These are phyloP conservation scores for Penicillium canescens DNA, from an alignment of 495 filamentous ascomycete species.

Conservation along the genomic window DNA sequence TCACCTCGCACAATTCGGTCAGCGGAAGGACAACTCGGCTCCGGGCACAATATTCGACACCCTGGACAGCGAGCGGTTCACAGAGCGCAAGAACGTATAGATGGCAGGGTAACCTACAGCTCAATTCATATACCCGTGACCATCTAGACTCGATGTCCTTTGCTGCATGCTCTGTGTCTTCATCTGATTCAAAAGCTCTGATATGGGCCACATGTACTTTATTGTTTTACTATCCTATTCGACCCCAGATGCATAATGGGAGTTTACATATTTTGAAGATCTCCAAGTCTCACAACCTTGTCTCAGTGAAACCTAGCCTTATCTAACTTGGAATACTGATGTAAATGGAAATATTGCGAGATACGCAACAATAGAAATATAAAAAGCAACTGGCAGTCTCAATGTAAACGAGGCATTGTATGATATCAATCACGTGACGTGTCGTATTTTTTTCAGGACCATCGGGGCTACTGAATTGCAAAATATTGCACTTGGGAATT, in stretches of 20 bases:
- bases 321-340: too few species aligned
- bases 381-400: background rate
- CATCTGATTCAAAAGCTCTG: constrained; percentile 5
- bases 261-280: constrained; percentile 1
- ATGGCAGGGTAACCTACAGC: constrained; percentile 12
- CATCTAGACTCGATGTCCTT: constrained; percentile 22
- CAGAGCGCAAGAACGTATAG: constrained; percentile 28
- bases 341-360: too few species aligned
- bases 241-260: constrained; percentile 5
- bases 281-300: background rate
- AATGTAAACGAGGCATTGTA: background rate
- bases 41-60: constrained; percentile 26
- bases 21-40: constrained; percentile 43
- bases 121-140: constrained; percentile 19
- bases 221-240: constrained; percentile 17
- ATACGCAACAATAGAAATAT: background rate
- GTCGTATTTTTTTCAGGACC: background rate
- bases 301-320: background rate
- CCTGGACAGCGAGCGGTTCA: constrained; percentile 34
- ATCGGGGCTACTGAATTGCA: background rate
- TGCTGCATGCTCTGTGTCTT: constrained; percentile 12
- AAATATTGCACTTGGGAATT: background rate
- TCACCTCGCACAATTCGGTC: constrained; percentile 65
- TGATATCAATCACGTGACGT: constrained; percentile 9
- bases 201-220: constrained; percentile 22